Evolutionary conservation across 2,329 filamentous ascomycete species (phyloP).

Genomic region (Aspergillus calidoustus): DNA sequence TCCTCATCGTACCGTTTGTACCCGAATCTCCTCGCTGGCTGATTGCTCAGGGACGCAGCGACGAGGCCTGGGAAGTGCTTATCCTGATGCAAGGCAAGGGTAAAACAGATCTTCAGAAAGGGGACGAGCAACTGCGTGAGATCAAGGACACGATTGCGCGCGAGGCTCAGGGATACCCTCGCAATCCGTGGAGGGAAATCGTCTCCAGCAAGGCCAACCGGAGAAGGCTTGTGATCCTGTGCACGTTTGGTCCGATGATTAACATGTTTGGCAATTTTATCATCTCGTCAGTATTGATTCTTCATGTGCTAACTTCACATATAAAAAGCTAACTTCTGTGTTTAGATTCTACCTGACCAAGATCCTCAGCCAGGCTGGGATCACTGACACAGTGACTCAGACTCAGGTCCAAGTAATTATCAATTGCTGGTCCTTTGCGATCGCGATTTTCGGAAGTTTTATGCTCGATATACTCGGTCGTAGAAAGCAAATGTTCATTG

Average conservation of each 20-base stretch:
- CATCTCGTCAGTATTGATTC: neutral
- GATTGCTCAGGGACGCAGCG: neutral
- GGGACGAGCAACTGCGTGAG: neutral
- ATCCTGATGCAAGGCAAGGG: neutral
- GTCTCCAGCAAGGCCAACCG: neutral
- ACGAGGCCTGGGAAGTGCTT: neutral
- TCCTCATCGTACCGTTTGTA: neutral
- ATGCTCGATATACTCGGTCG: neutral
- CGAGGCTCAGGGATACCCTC: neutral
- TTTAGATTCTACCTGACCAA: neutral
- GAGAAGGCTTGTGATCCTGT: neutral
- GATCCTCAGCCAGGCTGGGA: neutral
- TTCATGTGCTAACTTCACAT: neutral
- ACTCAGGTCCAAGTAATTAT: neutral
- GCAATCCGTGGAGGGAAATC: neutral
- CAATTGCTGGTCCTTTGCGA: neutral
- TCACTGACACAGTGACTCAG: neutral
- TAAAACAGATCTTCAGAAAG: neutral
- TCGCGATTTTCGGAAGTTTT: neutral
- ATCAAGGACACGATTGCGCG: neutral
- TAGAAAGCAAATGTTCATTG: neutral
- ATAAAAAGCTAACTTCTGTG: neutral
- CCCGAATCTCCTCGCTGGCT: constrained; percentile 6
- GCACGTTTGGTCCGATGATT: neutral
- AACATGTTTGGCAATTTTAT: neutral